Percentiles rank a stretch among this genome's conserved stretches.
Evolutionary conservation across 768 basidiomycete genomes (phyloP).

Genomic region (Hemileccinum rubropunctum): DNA sequence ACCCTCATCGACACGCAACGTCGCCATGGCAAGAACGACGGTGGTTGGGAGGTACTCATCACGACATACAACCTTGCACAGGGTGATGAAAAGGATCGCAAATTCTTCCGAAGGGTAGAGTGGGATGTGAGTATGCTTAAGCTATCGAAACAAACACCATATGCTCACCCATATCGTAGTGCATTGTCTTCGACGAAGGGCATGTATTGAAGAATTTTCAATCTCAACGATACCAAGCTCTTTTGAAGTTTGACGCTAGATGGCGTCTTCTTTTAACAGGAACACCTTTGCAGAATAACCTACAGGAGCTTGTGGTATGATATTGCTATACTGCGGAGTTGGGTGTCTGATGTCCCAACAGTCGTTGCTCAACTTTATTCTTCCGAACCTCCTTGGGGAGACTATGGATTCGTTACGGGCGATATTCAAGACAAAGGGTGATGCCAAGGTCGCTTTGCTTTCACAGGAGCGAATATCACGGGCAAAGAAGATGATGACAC

Average conservation of each 20-base stretch:
- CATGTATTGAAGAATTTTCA: conserved; percentile 97
- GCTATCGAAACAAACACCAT: not conserved
- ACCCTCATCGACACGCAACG: conserved; percentile 63
- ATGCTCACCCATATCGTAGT: conserved; percentile 43
- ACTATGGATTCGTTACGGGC: conserved; percentile 79
- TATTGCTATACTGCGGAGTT: not conserved
- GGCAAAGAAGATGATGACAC: conserved; percentile 99
- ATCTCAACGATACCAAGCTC: conserved; percentile 90
- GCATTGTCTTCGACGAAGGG: conserved; percentile 94
- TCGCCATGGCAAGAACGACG: conserved; percentile 42
- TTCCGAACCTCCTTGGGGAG: conserved; percentile 83
- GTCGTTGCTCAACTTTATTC: conserved; percentile 98
- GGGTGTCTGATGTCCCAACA: conserved; percentile 30
- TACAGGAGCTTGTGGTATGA: conserved; percentile 85
- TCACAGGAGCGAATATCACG: conserved; percentile 91
- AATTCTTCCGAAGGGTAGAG: conserved; percentile 86
- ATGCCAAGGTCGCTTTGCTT: conserved; percentile 81
- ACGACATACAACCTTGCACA: conserved; percentile 96
- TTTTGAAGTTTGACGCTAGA: conserved; percentile 79
- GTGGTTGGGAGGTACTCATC: conserved; percentile 89
- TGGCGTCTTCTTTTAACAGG: conserved; percentile 95
- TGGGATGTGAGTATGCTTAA: conserved; percentile 76
- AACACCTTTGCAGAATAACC: conserved; percentile 90
- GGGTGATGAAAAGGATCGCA: conserved; percentile 82
- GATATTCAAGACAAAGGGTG: conserved; percentile 97